A percentile compares a stretch with the other conserved stretches of the same genome.
Conservation (phyloP, 345 rosid species). For the Euclidium syriacum region DNA sequence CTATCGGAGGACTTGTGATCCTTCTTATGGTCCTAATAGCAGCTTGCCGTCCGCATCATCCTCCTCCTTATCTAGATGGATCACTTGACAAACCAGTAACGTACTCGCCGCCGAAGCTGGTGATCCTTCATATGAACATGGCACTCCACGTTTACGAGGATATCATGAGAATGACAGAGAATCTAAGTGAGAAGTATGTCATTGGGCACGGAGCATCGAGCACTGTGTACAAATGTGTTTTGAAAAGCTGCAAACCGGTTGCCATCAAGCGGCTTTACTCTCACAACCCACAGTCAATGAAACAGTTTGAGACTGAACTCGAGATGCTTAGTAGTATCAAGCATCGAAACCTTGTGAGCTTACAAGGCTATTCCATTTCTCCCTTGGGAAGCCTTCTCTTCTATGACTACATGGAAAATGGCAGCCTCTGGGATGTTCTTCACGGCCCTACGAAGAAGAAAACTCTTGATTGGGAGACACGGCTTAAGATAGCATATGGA, state of each 20-base stretch:
- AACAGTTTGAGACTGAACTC: constrained; percentile 90
- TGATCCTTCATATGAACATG: constrained; percentile 96
- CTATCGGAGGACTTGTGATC: constrained; percentile 80
- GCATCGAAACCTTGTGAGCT: constrained; percentile 87
- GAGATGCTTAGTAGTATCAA: constrained; percentile 88
- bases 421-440: constrained; percentile 96
- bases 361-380: constrained; percentile 86
- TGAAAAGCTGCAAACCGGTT: constrained; percentile 90
- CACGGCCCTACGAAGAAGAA: constrained; percentile 83
- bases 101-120: constrained; percentile 72
- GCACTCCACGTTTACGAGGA: constrained; percentile 96
- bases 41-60: constrained; percentile 68
- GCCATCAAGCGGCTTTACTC: constrained; percentile 93
- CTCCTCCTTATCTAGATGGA: constrained; percentile 59
- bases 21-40: constrained; percentile 84
- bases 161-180: constrained; percentile 98
- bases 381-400: constrained; percentile 81
- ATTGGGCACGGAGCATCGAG: constrained; percentile 92
- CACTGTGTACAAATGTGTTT: constrained; percentile 87
- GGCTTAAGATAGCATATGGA: constrained; percentile 81
- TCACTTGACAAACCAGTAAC: constrained; percentile 83
- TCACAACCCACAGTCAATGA: constrained; percentile 68
- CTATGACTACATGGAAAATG: constrained; percentile 97
- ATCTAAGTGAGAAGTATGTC: constrained; percentile 81
- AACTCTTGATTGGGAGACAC: constrained; percentile 75